A percentile compares a stretch with the other conserved stretches of the same genome.
phyloP scores from a whole-genome alignment of 352 stramenopile species.

The Pythium guiyangense region DNA sequence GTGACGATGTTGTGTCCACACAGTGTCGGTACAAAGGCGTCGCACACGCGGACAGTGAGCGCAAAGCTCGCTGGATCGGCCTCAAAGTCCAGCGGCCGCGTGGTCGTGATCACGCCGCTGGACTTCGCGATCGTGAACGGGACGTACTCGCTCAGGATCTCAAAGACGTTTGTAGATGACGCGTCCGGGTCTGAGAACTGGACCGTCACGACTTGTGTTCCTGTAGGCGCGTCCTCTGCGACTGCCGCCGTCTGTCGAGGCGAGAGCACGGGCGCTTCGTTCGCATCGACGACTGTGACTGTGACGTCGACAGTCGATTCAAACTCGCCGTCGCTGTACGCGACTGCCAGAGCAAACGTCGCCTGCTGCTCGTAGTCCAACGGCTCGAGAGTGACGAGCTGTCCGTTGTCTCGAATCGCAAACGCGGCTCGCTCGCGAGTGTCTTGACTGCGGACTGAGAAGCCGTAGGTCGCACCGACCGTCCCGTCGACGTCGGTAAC shows the following conservation, averaged over 20 bases:
- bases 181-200: constrained; percentile 33
- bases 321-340: constrained; percentile 24
- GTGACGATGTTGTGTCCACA: constrained; percentile 34
- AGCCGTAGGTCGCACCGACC: constrained; percentile 20
- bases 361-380: constrained; percentile 33
- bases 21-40: constrained; percentile 19
- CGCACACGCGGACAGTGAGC: constrained; percentile 44
- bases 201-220: constrained; percentile 23
- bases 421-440: constrained; percentile 22
- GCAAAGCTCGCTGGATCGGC: constrained; percentile 23
- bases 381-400: constrained; percentile 25
- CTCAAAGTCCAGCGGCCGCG: constrained; percentile 43
- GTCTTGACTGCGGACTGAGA: constrained; percentile 21
- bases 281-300: constrained; percentile 40
- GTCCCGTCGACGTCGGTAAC: constrained; percentile 41
- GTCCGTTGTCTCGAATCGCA: constrained; percentile 33
- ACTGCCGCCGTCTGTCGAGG: constrained; percentile 18
- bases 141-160: constrained; percentile 6
- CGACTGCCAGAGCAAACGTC: background rate
- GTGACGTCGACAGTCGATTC: constrained; percentile 12
- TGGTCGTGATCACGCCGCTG: constrained; percentile 28
- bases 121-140: constrained; percentile 1
- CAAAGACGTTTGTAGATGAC: constrained; percentile 14
- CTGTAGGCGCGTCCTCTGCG: constrained; percentile 29
- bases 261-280: constrained; percentile 35